phyloP scores from a whole-genome alignment of 345 rosid genomes.

The Capsella bursapastoris region DNA sequence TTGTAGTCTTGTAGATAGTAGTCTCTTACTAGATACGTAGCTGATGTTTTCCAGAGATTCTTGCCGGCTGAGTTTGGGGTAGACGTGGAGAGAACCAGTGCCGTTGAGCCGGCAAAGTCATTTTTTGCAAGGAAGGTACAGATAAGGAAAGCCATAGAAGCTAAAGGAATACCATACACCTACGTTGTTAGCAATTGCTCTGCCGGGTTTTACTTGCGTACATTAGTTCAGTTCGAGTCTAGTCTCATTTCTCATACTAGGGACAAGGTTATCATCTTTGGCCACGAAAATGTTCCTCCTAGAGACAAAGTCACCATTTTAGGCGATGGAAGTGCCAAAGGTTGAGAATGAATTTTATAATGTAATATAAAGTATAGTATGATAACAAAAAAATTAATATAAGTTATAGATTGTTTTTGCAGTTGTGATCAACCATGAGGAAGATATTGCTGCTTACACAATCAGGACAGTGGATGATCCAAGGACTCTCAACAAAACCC shows the following conservation, averaged over 20 bases:
- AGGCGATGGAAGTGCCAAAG: conserved; percentile 27
- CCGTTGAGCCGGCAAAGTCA: conserved; percentile 42
- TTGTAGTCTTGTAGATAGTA: neutral
- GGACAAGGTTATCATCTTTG: conserved; percentile 26
- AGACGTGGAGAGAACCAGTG: conserved; percentile 36
- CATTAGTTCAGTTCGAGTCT: conserved; percentile 40
- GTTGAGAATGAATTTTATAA: conserved; percentile 11
- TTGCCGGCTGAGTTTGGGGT: conserved; percentile 51
- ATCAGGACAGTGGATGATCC: conserved; percentile 45
- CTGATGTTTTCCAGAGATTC: conserved; percentile 44
- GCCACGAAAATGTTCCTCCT: conserved; percentile 32
- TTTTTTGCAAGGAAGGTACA: conserved; percentile 34
- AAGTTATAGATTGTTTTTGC: conserved; percentile 7
- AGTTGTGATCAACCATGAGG: conserved; percentile 62
- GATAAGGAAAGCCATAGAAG: conserved; percentile 43
- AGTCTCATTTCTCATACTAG: conserved; percentile 41
- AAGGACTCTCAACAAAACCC: conserved; percentile 50
- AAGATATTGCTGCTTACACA: conserved; percentile 54
- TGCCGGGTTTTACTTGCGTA: conserved; percentile 38
- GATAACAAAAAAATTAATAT: neutral
- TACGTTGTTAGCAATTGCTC: conserved; percentile 35
- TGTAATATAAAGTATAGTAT: neutral
- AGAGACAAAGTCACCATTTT: conserved; percentile 36
- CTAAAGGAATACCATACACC: conserved; percentile 49
- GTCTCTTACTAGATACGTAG: conserved; percentile 3